Evolutionary conservation across 2,329 filamentous ascomycete species (phyloP), one percentile per base, ranked within the genome.

Genomic region (Aspergillus aculeatus): DNA sequence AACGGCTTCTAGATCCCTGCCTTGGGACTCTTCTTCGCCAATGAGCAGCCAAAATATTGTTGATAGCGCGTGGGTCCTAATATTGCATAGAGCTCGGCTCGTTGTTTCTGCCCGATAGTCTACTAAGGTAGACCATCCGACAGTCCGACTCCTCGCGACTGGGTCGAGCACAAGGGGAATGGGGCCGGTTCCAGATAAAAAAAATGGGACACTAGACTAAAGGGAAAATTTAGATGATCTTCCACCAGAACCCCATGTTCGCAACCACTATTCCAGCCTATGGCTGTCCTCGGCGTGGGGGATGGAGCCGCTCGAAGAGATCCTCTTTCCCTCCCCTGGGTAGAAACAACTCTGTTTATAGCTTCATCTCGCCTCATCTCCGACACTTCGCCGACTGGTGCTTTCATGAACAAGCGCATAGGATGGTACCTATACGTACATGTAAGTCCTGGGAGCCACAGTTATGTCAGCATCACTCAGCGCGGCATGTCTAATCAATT

Each of bases 1-100:
- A 61, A 58, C 56, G 56, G 56, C 52, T 38, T 35, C 51, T 32
- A n/a, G 35, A 54, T 41, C 55, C 50, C 55, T 32, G 41, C 23
- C 31, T 56, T 21, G 7, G 23, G 19, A 21, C 41, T 19, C 31
- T 12, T 44, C 29, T 21, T 26, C 16, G 16, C 38, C 38, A 44
- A 44, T 44, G 6, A 44, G 16, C 38, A 16, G 32, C 32, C 32
- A 16, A 35, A 12, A 16, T 16, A 16, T 12, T 35, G 38, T 7
- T 44, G 38, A 44, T 44, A 44, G 38, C 38, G 38, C 38, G 38
- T 44, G 38, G 38, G n/a, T 19, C 38, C 9, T 9, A 19, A 6
- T 16, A 9, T 7, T 44, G 16, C 12, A 44, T 44, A 44, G 38
- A 19, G 38, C 38, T 44, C 38, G 38, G 38, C 38, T 44, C 38